Conservation (phyloP, 768 basidiomycete species). For the Termitomyces sp. region DNA sequence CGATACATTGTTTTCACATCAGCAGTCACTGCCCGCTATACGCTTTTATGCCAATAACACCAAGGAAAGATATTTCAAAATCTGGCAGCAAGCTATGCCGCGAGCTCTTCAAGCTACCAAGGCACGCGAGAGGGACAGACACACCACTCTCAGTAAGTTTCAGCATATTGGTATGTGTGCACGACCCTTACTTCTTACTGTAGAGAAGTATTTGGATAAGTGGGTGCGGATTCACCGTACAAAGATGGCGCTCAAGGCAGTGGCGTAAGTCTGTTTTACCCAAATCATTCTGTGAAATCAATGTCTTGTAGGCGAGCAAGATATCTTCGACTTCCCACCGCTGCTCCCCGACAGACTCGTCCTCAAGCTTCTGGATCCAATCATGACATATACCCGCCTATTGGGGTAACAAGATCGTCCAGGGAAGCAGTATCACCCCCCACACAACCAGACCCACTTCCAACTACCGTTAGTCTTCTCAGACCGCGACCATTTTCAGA, state of each 20-base stretch:
- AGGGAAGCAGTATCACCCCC: conserved; percentile 7
- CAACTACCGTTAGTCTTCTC: conserved; percentile 13
- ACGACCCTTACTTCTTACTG: conserved; percentile 9
- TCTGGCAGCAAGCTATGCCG: conserved; percentile 71
- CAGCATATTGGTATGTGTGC: conserved; percentile 1
- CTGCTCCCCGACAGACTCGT: conserved; percentile 33
- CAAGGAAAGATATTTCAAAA: conserved; percentile 59
- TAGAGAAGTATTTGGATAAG: conserved; percentile 53
- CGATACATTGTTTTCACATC: background rate
- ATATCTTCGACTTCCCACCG: conserved; percentile 70
- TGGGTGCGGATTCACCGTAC: conserved; percentile 71
- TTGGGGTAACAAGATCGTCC: conserved; percentile 8
- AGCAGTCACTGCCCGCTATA: conserved; percentile 74
- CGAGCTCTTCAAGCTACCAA: conserved; percentile 58
- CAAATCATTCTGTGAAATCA: background rate
- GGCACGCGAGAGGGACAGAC: conserved; percentile 60
- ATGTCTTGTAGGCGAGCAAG: conserved; percentile 63
- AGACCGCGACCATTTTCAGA: conserved; percentile 33
- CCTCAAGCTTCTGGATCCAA: background rate
- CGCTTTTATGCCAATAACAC: conserved; percentile 62
- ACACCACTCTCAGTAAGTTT: conserved; percentile 53
- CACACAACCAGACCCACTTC: conserved; percentile 12
- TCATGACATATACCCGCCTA: conserved; percentile 1
- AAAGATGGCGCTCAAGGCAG: conserved; percentile 73
- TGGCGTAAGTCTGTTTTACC: conserved; percentile 57